Percentiles rank a stretch among this genome's conserved stretches.
These are phyloP conservation scores for Xylaria sp. DNA, from an alignment of 2,329 filamentous ascomycete genomes.

Conservation along the genomic window DNA sequence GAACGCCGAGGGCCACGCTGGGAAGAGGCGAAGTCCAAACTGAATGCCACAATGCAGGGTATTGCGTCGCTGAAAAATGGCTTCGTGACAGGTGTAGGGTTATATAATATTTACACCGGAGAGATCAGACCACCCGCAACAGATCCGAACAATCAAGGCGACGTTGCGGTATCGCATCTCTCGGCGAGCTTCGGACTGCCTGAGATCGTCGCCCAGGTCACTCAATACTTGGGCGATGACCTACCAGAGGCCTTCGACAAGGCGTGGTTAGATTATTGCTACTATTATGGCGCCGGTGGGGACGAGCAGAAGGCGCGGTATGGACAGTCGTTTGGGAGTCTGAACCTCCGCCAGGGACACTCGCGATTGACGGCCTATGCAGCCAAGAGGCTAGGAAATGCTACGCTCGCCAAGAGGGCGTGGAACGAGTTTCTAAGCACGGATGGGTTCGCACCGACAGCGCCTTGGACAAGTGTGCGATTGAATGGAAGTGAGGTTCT, in stretches of 20 bases:
- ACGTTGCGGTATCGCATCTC: conserved; percentile 64
- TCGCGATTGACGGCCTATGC: conserved; percentile 67
- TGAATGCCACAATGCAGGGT: conserved; percentile 59
- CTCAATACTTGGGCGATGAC: conserved; percentile 59
- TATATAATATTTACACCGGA: conserved; percentile 62
- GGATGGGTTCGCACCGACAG: conserved; percentile 56
- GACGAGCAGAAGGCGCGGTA: conserved; percentile 64
- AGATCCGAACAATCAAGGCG: conserved; percentile 62
- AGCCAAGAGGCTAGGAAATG: conserved; percentile 56
- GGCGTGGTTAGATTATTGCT: conserved; percentile 69
- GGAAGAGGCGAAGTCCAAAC: conserved; percentile 62
- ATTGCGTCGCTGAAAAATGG: conserved; percentile 67
- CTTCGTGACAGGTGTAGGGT: conserved; percentile 65
- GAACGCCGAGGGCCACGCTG: conserved; percentile 65
- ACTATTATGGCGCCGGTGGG: conserved; percentile 62
- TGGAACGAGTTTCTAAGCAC: conserved; percentile 65
- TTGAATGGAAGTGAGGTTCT: conserved; percentile 58
- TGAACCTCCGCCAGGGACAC: conserved; percentile 65
- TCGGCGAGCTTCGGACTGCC: conserved; percentile 67
- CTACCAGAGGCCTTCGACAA: conserved; percentile 60
- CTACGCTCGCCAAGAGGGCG: conserved; percentile 59
- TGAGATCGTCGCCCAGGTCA: conserved; percentile 66
- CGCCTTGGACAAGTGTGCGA: conserved; percentile 52
- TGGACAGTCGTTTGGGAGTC: conserved; percentile 58
- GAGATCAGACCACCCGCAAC: conserved; percentile 62